phyloP scores from a whole-genome alignment of 192 early-diverging fungal species.

The Spizellomyces sp. region DNA sequence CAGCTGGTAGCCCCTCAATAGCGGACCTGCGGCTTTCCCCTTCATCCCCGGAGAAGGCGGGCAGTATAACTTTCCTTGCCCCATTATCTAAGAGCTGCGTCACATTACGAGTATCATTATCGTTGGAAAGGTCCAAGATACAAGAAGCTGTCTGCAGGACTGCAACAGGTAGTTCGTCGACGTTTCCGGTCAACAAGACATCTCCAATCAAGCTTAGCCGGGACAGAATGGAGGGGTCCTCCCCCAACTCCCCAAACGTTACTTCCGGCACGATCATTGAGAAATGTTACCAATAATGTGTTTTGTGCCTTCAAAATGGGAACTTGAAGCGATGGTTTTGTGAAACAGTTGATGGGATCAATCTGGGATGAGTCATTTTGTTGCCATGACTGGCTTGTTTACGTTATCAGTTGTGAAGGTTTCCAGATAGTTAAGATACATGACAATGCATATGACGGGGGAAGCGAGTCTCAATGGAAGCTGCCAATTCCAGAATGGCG shows the following conservation, averaged over 20 bases:
- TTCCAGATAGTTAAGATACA: no score
- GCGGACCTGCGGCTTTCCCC: not conserved
- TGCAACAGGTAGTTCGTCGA: not conserved
- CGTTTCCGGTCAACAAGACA: slow-evolving; percentile 9
- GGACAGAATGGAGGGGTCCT: slow-evolving; percentile 6
- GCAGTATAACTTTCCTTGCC: slow-evolving; percentile 29
- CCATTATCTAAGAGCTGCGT: slow-evolving; percentile 27
- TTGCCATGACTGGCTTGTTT: no score
- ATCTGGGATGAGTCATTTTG: no score
- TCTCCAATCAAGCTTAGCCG: slow-evolving; percentile 13
- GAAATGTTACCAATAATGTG: not conserved
- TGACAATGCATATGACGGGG: no score
- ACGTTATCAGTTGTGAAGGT: no score
- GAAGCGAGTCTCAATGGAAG: no score
- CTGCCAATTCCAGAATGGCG: no score
- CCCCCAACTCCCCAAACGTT: not conserved
- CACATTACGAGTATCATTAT: not conserved
- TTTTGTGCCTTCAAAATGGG: not conserved
- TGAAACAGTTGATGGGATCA: no score
- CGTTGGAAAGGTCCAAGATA: slow-evolving; percentile 4
- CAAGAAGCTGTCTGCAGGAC: not conserved
- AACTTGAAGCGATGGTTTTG: no score
- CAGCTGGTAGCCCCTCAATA: slow-evolving; percentile 5
- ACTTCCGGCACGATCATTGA: slow-evolving; percentile 26
- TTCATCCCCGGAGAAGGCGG: not conserved